These are phyloP conservation scores for Candida krabiensis DNA, from an alignment of 805 yeast genomes.

Conservation along the genomic window DNA sequence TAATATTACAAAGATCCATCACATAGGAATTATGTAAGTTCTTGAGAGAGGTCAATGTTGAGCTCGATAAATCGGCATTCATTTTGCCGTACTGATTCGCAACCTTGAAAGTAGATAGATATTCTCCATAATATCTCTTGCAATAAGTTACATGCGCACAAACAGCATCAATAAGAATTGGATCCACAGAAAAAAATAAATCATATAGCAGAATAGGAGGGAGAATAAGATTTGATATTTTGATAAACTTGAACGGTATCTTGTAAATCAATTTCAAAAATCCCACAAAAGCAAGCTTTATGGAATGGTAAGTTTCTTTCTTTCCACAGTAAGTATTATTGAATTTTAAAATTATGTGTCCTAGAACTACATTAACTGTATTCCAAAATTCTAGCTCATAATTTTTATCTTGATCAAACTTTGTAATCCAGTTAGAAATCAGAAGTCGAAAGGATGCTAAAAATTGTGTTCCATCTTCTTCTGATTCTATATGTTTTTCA, in stretches of 20 bases:
- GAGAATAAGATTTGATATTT: slow-evolving; percentile 31
- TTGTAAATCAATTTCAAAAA: slow-evolving; percentile 16
- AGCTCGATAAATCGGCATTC: slow-evolving; percentile 11
- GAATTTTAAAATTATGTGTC: slow-evolving; percentile 8
- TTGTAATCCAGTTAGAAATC: slow-evolving; percentile 17
- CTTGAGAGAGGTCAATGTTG: slow-evolving; percentile 25
- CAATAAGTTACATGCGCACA: slow-evolving; percentile 47
- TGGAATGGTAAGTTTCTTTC: not conserved
- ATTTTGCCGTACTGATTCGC: slow-evolving; percentile 12
- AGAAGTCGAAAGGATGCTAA: slow-evolving; percentile 7
- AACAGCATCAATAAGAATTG: slow-evolving; percentile 44
- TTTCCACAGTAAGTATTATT: slow-evolving; percentile 11
- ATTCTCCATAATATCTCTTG: slow-evolving; percentile 36
- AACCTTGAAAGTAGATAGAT: slow-evolving; percentile 14
- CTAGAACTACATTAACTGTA: slow-evolving; percentile 18
- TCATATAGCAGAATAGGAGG: slow-evolving; percentile 41
- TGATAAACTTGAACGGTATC: slow-evolving; percentile 24
- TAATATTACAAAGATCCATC: slow-evolving; percentile 53
- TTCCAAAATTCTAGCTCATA: slow-evolving; percentile 12
- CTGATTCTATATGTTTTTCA: slow-evolving; percentile 4
- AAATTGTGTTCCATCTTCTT: slow-evolving; percentile 1
- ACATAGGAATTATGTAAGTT: slow-evolving; percentile 48
- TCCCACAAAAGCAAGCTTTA: slow-evolving; percentile 11
- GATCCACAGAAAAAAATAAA: slow-evolving; percentile 41
- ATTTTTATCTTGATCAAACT: not conserved